phyloP scores from a whole-genome alignment of 1,284 basidiomycete species.

The Marasmius fiardii region DNA sequence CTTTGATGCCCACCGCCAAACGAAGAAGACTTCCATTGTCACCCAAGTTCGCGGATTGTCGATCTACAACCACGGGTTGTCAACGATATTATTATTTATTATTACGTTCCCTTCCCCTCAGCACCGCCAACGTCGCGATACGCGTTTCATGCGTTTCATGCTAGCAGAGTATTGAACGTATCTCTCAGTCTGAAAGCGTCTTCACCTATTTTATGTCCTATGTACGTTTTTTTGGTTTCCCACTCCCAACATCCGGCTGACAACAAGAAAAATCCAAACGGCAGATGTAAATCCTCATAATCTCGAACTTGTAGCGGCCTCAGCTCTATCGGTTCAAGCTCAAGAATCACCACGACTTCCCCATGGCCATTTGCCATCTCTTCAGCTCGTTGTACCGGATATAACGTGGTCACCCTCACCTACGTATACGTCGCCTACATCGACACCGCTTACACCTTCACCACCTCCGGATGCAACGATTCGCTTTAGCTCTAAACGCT shows the following conservation, averaged over 20 bases:
- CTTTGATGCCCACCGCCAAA: background rate
- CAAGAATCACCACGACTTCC: too few species aligned
- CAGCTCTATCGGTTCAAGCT: too few species aligned
- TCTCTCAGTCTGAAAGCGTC: constrained; percentile 10
- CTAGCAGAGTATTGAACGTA: constrained; percentile 23
- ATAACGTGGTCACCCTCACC: constrained; percentile 31
- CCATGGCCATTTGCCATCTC: too few species aligned
- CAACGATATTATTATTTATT: too few species aligned
- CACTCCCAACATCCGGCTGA: background rate
- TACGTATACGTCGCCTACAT: constrained; percentile 21
- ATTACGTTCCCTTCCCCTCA: too few species aligned
- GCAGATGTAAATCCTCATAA: constrained; percentile 27
- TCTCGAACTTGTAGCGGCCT: constrained; percentile 29
- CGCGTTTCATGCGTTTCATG: constrained; percentile 24
- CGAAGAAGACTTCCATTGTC: background rate
- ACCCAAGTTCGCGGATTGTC: too few species aligned
- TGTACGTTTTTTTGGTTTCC: constrained; percentile 14
- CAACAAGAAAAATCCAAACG: background rate
- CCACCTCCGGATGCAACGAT: constrained; percentile 8
- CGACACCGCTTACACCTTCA: constrained; percentile 16
- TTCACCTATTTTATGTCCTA: constrained; percentile 16
- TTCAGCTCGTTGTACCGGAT: constrained; percentile 19
- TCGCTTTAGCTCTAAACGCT: constrained; percentile 23
- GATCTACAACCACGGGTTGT: too few species aligned
- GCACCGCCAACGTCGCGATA: background rate